These are phyloP conservation scores for Skeletonema grethae DNA, from an alignment of 108 stramenopile species.

Conservation along the genomic window DNA sequence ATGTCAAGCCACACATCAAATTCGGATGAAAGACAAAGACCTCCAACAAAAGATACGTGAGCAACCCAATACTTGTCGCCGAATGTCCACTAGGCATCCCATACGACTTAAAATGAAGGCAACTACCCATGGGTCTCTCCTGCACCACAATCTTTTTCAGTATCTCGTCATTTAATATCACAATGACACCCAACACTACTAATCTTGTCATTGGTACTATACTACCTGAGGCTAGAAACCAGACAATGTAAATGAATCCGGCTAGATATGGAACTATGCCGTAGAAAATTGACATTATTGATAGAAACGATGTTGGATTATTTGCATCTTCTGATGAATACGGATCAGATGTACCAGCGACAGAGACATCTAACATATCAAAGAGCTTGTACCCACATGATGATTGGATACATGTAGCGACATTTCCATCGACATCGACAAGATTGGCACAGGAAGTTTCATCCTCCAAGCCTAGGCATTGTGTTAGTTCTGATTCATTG, in stretches of 20 bases:
- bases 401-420: constrained; percentile 26
- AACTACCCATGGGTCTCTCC: constrained; percentile 33
- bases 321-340: constrained; percentile 17
- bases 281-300: constrained; percentile 34
- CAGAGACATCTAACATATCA: constrained; percentile 29
- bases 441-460: constrained; percentile 16
- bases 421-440: constrained; percentile 13
- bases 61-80: constrained; percentile 39
- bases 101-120: constrained; percentile 36
- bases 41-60: constrained; percentile 41
- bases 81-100: constrained; percentile 49
- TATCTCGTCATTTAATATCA: constrained; percentile 27
- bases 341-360: constrained; percentile 35
- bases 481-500: background rate
- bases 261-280: constrained; percentile 31
- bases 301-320: constrained; percentile 10
- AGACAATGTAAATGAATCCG: constrained; percentile 10
- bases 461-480: constrained; percentile 31
- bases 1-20: constrained; percentile 28
- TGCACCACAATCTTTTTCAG: constrained; percentile 30
- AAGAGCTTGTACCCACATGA: constrained; percentile 40
- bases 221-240: constrained; percentile 17
- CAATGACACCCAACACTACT: constrained; percentile 24
- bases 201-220: constrained; percentile 29
- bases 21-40: constrained; percentile 41